Evolutionary conservation across 2,329 filamentous ascomycete species (phyloP), one percentile per base, ranked within the genome.

Genomic region (Paradendryphiella salina): DNA sequence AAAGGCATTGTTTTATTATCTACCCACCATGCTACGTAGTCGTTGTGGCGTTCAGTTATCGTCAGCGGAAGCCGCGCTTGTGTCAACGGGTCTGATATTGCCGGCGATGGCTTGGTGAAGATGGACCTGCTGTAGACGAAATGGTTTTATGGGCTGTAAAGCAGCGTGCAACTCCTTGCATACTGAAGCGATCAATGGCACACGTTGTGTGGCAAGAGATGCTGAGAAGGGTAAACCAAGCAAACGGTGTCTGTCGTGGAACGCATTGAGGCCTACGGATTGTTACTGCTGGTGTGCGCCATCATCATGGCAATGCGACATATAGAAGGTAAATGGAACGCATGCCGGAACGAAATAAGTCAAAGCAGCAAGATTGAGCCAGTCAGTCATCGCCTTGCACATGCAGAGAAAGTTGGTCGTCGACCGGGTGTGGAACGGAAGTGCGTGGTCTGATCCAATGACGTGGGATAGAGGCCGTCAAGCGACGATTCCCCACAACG

Each of bases 1-100:
- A 56, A 35, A 33, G 34, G 41, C 37, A 40, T 39, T 42, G 57
- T 60, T 60, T 42, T 53, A 61, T 63, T 59, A 63, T 66, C 63
- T 65, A 72, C 71, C 57, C 66, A 73, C 71, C 71, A 73, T 73
- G 61, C 62, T 70, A 69, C 60, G 65, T 66, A 55, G 46, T 57
- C 34, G 48, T 58, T 50, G 56, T 58, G 62, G 52, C 56, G 59
- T 52, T 59, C 52, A 50, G 59, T 50, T 57, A 41, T 58, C 45
- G 57, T 58, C 61, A 54, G 61, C 57, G 51, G 54, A 56, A 51
- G 57, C 53, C 57, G 64, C 62, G 65, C 57, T 59, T 62, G 54
- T 48, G 57, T 71, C 61, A 71, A 59, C 73, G 67, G 41, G 67
- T 71, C 46, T 71, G 67, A 56, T 69, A 66, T 50, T 66, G 62